Base-by-base conservation (phyloP, 2,329 filamentous ascomycete species). In the Penicillium palitans region DNA sequence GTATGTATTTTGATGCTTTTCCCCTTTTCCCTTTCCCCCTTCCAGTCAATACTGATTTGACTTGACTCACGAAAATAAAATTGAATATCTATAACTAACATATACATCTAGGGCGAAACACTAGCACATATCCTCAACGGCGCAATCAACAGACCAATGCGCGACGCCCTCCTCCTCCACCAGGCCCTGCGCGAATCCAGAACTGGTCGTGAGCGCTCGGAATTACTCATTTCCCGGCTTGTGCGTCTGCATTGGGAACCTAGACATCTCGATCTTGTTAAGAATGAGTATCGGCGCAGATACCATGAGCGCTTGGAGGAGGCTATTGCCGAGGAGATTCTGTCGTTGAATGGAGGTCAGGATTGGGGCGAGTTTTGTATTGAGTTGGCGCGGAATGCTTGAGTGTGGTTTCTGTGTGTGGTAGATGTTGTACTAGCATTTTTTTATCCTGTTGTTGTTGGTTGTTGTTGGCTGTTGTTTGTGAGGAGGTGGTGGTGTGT, bases 71-170 rank as follows among this genome's bases (percentile, higher is more conserved):
- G 29, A 29, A 29, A 29, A 4, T 10, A 4, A 39, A 39, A n/a
- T 39, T 52, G 29, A 53, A 46, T 17, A 0, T 57, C 48, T 21
- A 21, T 25, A 15, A 33, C 59, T 61, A 60, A 62, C 35, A 46
- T 48, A 68, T 60, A 21, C 7, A 13, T n/a, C n/a, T 19, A 97
- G 93, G 95, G 95, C 63, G 95, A 99, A 79, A 87, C 96, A 21
- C 86, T 98, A 39, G 91, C 92, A 0, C 95, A 98, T 76, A 91
- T 98, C 67, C 88, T 99, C 70, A 97, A 98, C 77, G 95, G 95
- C 69, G 87, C 96, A 57, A 96, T 98, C 79, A 98, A 98, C 79
- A 90, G 90, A 59, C 93, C 95, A 6, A 91, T 96, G 62, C 90
- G 95, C 55, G 95, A 98, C 74, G 91, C 93, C 3, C 83, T 97